phyloP scores from a whole-genome alignment of 1,284 basidiomycete genomes.

The Leccinum pachyderme region DNA sequence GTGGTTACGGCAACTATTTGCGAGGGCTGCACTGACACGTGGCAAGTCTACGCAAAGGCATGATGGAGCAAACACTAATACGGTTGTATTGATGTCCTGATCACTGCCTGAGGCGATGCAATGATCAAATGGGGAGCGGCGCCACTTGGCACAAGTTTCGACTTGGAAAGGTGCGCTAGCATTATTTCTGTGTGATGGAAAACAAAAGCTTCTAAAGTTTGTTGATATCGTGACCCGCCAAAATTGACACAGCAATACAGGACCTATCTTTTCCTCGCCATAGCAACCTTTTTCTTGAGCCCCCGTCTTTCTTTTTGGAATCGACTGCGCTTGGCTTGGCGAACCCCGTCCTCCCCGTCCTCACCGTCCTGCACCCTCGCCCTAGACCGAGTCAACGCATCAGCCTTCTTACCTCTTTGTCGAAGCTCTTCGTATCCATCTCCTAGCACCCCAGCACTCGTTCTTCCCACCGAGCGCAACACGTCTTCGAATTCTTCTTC shows the following conservation, averaged over 20 bases:
- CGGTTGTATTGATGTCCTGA: no score
- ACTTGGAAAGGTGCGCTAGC: not conserved
- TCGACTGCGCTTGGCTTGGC: slow-evolving; percentile 62
- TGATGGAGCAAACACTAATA: not conserved
- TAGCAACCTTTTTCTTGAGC: slow-evolving; percentile 41
- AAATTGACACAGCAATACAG: not conserved
- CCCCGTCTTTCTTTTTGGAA: slow-evolving; percentile 75
- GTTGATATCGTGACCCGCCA: not conserved
- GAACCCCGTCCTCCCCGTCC: slow-evolving; percentile 42
- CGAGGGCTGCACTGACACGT: not conserved
- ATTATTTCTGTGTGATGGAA: not conserved
- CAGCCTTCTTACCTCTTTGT: slow-evolving; percentile 62
- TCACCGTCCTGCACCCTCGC: slow-evolving; percentile 40
- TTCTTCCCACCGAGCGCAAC: slow-evolving; percentile 53
- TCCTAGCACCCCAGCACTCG: slow-evolving; percentile 42
- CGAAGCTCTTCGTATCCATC: slow-evolving; percentile 79
- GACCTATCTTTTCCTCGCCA: slow-evolving; percentile 19
- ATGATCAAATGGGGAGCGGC: not conserved
- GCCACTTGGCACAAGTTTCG: not conserved
- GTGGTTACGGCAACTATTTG: not conserved
- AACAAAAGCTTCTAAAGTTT: not conserved
- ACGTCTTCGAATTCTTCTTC: slow-evolving; percentile 87
- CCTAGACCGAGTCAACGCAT: slow-evolving; percentile 50
- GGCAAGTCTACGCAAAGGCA: not conserved
- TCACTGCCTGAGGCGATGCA: not conserved